These are phyloP conservation scores for Primulina eburnea DNA, from an alignment of 257 asterid species.

Conservation along the genomic window DNA sequence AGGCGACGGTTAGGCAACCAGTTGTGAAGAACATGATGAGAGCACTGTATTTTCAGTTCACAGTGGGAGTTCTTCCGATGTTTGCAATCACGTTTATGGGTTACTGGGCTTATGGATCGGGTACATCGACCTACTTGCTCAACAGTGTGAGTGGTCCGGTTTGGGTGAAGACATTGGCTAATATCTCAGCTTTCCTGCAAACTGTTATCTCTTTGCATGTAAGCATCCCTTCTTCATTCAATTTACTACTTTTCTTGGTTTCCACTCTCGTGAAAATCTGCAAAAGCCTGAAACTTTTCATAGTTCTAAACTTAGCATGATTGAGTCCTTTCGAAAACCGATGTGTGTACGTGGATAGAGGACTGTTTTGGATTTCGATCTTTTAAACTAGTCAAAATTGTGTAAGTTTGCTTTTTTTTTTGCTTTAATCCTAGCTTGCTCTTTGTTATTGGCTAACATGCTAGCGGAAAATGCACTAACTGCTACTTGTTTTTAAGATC, in stretches of 20 bases:
- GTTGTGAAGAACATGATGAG: constrained; percentile 88
- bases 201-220: constrained; percentile 76
- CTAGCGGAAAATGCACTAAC: not conserved
- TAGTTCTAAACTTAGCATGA: too few species aligned
- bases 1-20: constrained; percentile 91
- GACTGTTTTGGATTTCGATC: too few species aligned
- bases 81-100: constrained; percentile 80
- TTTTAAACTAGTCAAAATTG: too few species aligned
- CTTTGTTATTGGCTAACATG: too few species aligned
- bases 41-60: constrained; percentile 84
- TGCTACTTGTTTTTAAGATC: constrained; percentile 44
- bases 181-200: constrained; percentile 76
- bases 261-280: not conserved
- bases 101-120: constrained; percentile 90
- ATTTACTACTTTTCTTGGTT: not conserved
- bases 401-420: too few species aligned
- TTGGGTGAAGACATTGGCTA: constrained; percentile 76
- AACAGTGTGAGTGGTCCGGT: constrained; percentile 76
- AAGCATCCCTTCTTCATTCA: constrained; percentile 10
- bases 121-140: constrained; percentile 70
- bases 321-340: too few species aligned
- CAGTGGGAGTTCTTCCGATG: constrained; percentile 80
- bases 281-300: too few species aligned
- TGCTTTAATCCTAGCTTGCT: too few species aligned
- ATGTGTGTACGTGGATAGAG: too few species aligned